Evolutionary conservation across 2,329 filamentous ascomycete genomes (phyloP).

Genomic region (Xylaria sp.): DNA sequence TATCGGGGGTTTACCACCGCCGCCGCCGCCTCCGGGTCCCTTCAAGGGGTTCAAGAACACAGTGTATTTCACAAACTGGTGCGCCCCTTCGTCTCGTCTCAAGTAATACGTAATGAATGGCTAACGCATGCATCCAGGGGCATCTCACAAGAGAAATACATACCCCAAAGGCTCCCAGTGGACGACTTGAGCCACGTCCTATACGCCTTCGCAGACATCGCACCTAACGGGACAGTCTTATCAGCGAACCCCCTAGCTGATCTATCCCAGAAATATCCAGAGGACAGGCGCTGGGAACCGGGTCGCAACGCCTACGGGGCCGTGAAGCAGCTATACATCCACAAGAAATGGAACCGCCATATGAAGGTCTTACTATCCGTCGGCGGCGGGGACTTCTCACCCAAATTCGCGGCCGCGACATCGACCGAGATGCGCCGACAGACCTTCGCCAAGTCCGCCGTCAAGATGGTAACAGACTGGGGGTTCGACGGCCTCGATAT

Average conservation of each 20-base stretch:
- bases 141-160: slow-evolving; percentile 62
- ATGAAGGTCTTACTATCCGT: slow-evolving; percentile 84
- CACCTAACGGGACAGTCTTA: slow-evolving; percentile 58
- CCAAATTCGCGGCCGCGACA: slow-evolving; percentile 73
- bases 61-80: slow-evolving; percentile 68
- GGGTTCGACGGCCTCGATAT: slow-evolving; percentile 68
- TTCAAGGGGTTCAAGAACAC: slow-evolving; percentile 54
- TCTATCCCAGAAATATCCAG: slow-evolving; percentile 74
- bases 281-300: slow-evolving; percentile 63
- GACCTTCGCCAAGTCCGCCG: slow-evolving; percentile 75
- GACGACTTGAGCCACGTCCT: slow-evolving; percentile 79
- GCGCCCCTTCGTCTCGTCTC: slow-evolving; percentile 48
- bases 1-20: slow-evolving; percentile 34
- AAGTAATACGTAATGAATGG: neutral
- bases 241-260: slow-evolving; percentile 74
- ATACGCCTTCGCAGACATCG: slow-evolving; percentile 66
- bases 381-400: slow-evolving; percentile 82
- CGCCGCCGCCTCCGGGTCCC: slow-evolving; percentile 36
- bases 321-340: slow-evolving; percentile 78
- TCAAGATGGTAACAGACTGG: slow-evolving; percentile 76
- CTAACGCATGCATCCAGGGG: slow-evolving; percentile 49
- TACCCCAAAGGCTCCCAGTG: slow-evolving; percentile 74
- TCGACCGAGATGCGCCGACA: slow-evolving; percentile 70
- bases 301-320: slow-evolving; percentile 77
- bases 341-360: slow-evolving; percentile 80